Conservation (phyloP, 345 rosid genomes). For the Turritis glabra region DNA sequence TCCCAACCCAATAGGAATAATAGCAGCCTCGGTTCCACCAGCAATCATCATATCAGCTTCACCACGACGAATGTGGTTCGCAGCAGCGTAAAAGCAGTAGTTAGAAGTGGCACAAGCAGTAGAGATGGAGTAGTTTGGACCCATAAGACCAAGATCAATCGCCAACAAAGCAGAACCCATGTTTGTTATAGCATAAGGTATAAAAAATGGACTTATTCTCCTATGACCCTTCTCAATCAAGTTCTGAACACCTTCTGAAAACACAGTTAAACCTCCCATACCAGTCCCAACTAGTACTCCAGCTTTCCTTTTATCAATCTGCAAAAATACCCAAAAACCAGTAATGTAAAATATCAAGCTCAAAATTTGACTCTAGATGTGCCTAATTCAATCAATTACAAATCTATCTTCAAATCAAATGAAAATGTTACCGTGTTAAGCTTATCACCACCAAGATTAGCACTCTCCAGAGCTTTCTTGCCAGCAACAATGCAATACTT, state of each 20-base stretch:
- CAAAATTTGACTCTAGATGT: neutral
- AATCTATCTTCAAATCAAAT: neutral
- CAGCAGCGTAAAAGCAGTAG: conserved; percentile 97
- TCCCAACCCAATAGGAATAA: conserved; percentile 94
- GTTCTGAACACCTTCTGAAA: conserved; percentile 83
- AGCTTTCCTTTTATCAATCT: conserved; percentile 78
- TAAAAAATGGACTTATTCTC: conserved; percentile 87
- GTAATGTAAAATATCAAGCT: neutral
- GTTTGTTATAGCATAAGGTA: conserved; percentile 92
- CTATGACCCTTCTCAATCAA: conserved; percentile 84
- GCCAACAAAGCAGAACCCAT: conserved; percentile 96
- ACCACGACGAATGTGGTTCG: conserved; percentile 96
- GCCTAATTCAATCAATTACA: neutral
- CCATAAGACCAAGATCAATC: conserved; percentile 97
- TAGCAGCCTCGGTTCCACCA: conserved; percentile 99
- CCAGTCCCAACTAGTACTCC: conserved; percentile 99
- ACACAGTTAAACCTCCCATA: conserved; percentile 93
- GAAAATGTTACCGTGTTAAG: conserved; percentile 56
- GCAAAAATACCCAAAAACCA: conserved; percentile 30
- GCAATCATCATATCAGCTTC: conserved; percentile 99
- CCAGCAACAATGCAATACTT: conserved; percentile 98
- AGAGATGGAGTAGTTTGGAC: conserved; percentile 97
- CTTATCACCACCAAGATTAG: conserved; percentile 82
- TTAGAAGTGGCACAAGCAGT: conserved; percentile 98
- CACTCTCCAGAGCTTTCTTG: conserved; percentile 87